A percentile compares a stretch with the other conserved stretches of the same genome.
These are phyloP conservation scores for Zopfia rhizophila DNA, from an alignment of 2,329 filamentous ascomycete genomes.

Conservation along the genomic window DNA sequence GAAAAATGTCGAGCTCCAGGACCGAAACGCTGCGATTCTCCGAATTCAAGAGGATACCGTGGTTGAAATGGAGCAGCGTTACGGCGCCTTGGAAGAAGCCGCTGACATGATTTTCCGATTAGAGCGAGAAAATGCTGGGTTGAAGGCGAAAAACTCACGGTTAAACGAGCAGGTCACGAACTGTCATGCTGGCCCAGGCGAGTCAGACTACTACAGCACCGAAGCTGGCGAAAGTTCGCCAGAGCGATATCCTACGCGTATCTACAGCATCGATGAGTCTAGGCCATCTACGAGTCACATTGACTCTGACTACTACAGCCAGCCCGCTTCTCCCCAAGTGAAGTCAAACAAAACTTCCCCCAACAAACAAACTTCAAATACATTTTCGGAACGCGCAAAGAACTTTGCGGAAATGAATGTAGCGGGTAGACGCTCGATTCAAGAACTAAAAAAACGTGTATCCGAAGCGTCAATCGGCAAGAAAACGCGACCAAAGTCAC, in stretches of 20 bases:
- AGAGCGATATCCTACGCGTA: slow-evolving; percentile 29
- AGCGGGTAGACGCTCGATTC: slow-evolving; percentile 35
- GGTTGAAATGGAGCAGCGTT: slow-evolving; percentile 33
- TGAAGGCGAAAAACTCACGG: slow-evolving; percentile 35
- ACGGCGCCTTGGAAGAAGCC: slow-evolving; percentile 45
- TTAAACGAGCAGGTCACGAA: slow-evolving; percentile 32
- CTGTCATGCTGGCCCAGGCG: slow-evolving; percentile 23
- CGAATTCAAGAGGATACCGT: slow-evolving; percentile 41
- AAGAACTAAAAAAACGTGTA: slow-evolving; percentile 42
- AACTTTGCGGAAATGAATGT: slow-evolving; percentile 41
- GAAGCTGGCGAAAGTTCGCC: slow-evolving; percentile 27
- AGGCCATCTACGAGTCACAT: slow-evolving; percentile 49
- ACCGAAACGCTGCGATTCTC: slow-evolving; percentile 35
- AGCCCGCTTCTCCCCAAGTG: slow-evolving; percentile 42
- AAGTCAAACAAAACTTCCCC: slow-evolving; percentile 24
- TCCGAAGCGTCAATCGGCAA: slow-evolving; percentile 42
- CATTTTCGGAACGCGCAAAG: slow-evolving; percentile 40
- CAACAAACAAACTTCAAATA: slow-evolving; percentile 33
- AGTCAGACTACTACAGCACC: slow-evolving; percentile 15
- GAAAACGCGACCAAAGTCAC: slow-evolving; percentile 17
- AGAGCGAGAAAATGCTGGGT: slow-evolving; percentile 37
- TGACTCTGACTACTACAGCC: slow-evolving; percentile 52
- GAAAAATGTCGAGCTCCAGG: slow-evolving; percentile 19
- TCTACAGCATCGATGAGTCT: slow-evolving; percentile 47
- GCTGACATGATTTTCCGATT: slow-evolving; percentile 43